These are phyloP conservation scores for Scheffersomyces titani DNA, from an alignment of 1,139 yeast genomes.

Conservation along the genomic window DNA sequence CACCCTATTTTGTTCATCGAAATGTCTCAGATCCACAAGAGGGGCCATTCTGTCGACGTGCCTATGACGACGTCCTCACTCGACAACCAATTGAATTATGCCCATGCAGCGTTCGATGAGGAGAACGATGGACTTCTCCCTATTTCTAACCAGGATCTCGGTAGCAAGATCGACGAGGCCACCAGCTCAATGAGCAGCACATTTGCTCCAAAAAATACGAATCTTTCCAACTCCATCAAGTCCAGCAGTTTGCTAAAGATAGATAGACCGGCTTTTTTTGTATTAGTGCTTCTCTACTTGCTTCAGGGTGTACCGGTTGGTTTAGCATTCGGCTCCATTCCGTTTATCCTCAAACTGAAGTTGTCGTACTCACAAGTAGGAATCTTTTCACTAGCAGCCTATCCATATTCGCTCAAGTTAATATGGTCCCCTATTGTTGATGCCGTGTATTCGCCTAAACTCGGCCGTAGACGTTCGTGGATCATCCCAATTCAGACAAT, in stretches of 20 bases:
- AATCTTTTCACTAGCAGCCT: conserved; percentile 84
- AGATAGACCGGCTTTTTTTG: conserved; percentile 71
- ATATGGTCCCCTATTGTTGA: conserved; percentile 97
- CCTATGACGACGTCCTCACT: conserved; percentile 9
- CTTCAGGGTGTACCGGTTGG: conserved; percentile 97
- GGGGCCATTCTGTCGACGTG: conserved; percentile 15
- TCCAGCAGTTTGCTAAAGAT: conserved; percentile 29
- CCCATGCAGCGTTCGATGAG: conserved; percentile 28
- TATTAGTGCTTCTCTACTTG: conserved; percentile 71
- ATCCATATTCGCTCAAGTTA: conserved; percentile 89
- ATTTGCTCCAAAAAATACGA: conserved; percentile 7
- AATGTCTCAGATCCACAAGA: conserved; percentile 16
- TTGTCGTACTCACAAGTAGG: conserved; percentile 91
- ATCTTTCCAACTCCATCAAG: not conserved
- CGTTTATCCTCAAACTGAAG: conserved; percentile 80
- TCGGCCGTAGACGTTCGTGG: conserved; percentile 93
- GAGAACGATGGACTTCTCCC: conserved; percentile 42
- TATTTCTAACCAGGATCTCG: conserved; percentile 23
- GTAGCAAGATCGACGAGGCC: conserved; percentile 9
- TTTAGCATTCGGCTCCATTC: conserved; percentile 92
- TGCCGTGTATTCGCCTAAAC: conserved; percentile 63
- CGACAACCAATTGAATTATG: conserved; percentile 18
- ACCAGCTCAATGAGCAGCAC: conserved; percentile 5
- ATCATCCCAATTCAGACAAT: conserved; percentile 86
- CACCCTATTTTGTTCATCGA: not conserved